Conservation (phyloP, 2,329 filamentous ascomycete species). For the Cercospora zeina region DNA sequence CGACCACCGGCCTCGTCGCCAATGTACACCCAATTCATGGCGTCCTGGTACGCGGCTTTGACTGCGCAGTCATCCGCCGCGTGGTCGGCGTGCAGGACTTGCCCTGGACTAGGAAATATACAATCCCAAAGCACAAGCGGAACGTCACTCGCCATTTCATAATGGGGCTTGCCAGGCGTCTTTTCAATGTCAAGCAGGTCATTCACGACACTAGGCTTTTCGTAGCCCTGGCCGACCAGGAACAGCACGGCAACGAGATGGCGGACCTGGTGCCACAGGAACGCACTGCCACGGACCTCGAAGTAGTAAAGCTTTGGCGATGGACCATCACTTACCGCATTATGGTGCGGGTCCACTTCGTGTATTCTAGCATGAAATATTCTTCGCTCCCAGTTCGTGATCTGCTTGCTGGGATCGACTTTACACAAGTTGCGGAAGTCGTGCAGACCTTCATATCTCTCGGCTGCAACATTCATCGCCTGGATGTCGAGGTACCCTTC, state of each 20-base stretch:
- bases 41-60: constrained; percentile 53
- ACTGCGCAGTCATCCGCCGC: constrained; percentile 41
- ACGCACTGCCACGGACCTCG: constrained; percentile 83
- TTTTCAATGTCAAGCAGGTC: constrained; percentile 71
- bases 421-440: constrained; percentile 99
- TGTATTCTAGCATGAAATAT: constrained; percentile 82
- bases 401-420: constrained; percentile 84
- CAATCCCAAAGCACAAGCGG: constrained; percentile 97
- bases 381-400: constrained; percentile 74
- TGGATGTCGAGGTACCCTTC: constrained; percentile 84
- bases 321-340: constrained; percentile 8
- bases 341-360: constrained; percentile 51
- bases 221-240: constrained; percentile 83
- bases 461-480: constrained; percentile 80
- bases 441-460: constrained; percentile 75
- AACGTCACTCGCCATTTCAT: constrained; percentile 85
- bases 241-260: constrained; percentile 95
- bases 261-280: constrained; percentile 97
- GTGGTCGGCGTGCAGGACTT: constrained; percentile 43
- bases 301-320: constrained; percentile 79
- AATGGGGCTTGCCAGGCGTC: constrained; percentile 76
- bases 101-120: constrained; percentile 66
- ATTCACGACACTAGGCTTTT: constrained; percentile 70
- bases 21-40: constrained; percentile 74
- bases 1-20: constrained; percentile 60